Percentiles rank a stretch among this genome's conserved stretches.
Conservation (phyloP, 2,329 filamentous ascomycete genomes). For the Ophiosphaerella narmari region DNA sequence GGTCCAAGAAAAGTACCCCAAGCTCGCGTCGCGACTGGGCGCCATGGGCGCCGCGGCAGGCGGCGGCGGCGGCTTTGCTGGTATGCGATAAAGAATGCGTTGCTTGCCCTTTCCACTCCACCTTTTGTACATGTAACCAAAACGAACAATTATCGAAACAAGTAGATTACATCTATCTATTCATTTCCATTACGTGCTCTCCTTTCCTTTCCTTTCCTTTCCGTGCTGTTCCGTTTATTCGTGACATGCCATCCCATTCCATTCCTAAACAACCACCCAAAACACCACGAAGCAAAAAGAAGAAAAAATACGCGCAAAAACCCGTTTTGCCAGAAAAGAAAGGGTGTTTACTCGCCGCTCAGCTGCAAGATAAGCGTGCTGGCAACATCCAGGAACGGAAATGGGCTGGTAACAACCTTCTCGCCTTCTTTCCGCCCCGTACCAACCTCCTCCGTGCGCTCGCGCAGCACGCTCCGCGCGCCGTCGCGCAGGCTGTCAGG, state of each 20-base stretch:
- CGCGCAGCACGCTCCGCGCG: constrained; percentile 43
- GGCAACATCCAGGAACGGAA: constrained; percentile 93
- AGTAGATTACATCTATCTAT: no score
- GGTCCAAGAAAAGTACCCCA: constrained; percentile 60
- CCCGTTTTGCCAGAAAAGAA: no score
- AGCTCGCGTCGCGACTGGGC: constrained; percentile 53
- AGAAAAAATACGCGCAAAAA: no score
- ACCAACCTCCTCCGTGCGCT: constrained; percentile 50
- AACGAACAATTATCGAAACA: no score
- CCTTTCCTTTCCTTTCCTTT: no score
- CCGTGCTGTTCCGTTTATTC: no score
- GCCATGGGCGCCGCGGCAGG: constrained; percentile 49
- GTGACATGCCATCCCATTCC: no score
- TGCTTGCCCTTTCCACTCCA: no score
- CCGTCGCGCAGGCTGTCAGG: constrained; percentile 39
- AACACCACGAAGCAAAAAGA: no score
- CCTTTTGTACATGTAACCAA: no score
- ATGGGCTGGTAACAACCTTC: constrained; percentile 93
- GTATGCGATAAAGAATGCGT: constrained; percentile 37
- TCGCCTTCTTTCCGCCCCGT: constrained; percentile 68
- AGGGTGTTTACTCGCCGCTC: constrained; percentile 34
- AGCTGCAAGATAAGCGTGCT: constrained; percentile 91
- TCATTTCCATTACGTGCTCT: no score
- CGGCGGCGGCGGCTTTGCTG: constrained; percentile 29
- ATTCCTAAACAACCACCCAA: no score